Conservation (phyloP, 768 basidiomycete genomes). For the Trametes cinnabarina region DNA sequence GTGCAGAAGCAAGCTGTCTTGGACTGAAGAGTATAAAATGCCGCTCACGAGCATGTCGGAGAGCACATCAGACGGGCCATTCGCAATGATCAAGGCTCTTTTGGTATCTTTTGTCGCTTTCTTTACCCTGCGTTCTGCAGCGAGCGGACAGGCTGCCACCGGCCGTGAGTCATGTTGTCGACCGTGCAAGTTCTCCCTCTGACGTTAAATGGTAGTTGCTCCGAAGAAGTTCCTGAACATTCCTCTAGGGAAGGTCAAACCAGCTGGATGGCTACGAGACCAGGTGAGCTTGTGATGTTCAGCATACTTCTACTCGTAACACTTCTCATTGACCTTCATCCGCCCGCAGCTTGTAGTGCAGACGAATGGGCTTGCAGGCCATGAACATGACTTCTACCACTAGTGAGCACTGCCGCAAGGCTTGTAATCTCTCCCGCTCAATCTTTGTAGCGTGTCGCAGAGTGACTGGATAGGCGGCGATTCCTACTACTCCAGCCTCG, state of each 20-base stretch:
- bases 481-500: constrained; percentile 35
- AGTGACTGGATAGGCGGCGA: constrained; percentile 36
- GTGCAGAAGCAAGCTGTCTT: neutral
- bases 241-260: constrained; percentile 31
- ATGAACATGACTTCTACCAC: constrained; percentile 38
- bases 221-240: constrained; percentile 32
- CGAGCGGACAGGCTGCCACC: neutral
- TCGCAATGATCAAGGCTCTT: constrained; percentile 6
- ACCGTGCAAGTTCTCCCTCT: neutral
- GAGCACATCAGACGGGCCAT: neutral
- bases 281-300: constrained; percentile 22
- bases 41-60: neutral
- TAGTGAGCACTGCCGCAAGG: constrained; percentile 23
- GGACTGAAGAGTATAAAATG: constrained; percentile 9
- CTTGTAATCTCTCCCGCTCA: neutral
- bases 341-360: constrained; percentile 31
- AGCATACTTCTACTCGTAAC: neutral
- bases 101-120: constrained; percentile 12
- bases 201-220: constrained; percentile 19
- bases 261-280: constrained; percentile 33
- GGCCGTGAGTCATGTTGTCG: constrained; percentile 8
- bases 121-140: neutral
- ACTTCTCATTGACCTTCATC: neutral
- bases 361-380: constrained; percentile 35
- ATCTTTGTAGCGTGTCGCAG: constrained; percentile 28